Percentiles rank a stretch among this genome's conserved stretches.
Conservation (phyloP, 768 basidiomycete genomes). For the Rhodotorula babjevae region DNA sequence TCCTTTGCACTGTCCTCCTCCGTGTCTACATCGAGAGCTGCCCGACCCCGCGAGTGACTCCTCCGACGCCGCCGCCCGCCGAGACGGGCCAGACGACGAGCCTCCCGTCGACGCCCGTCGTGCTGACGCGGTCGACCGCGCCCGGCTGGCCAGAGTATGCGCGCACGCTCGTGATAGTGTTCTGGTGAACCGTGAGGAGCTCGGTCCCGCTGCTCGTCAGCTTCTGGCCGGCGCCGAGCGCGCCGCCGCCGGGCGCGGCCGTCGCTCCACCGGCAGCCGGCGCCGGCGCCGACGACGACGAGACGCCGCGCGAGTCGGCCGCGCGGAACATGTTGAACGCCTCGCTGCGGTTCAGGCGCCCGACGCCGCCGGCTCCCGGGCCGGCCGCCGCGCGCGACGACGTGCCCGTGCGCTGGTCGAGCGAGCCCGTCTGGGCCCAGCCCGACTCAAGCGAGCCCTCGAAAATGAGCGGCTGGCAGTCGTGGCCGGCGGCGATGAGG, state of each 20-base stretch:
- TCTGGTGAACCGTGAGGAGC: conserved; percentile 87
- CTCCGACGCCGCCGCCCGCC: conserved; percentile 22
- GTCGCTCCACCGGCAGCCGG: neutral
- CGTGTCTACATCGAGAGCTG: neutral
- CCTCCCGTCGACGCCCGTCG: conserved; percentile 87
- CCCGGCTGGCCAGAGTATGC: conserved; percentile 64
- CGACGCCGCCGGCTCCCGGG: conserved; percentile 52
- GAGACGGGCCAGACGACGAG: conserved; percentile 74
- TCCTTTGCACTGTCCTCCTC: neutral
- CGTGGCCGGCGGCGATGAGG: conserved; percentile 89
- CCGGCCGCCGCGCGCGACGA: conserved; percentile 51
- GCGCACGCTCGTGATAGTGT: conserved; percentile 89
- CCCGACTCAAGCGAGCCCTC: conserved; percentile 62
- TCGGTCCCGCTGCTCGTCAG: conserved; percentile 56
- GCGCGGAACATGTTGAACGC: conserved; percentile 92
- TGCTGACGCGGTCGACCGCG: conserved; percentile 70
- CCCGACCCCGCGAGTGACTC: conserved; percentile 23
- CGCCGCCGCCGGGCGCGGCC: neutral
- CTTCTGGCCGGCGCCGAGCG: conserved; percentile 37
- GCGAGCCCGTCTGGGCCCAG: conserved; percentile 72
- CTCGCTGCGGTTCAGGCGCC: conserved; percentile 73
- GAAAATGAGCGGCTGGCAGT: conserved; percentile 91
- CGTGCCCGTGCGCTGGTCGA: conserved; percentile 70
- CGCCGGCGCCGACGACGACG: conserved; percentile 18
- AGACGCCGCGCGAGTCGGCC: conserved; percentile 72